Conservation (phyloP, 495 filamentous ascomycete species). For the Clohesyomyces aquaticus region DNA sequence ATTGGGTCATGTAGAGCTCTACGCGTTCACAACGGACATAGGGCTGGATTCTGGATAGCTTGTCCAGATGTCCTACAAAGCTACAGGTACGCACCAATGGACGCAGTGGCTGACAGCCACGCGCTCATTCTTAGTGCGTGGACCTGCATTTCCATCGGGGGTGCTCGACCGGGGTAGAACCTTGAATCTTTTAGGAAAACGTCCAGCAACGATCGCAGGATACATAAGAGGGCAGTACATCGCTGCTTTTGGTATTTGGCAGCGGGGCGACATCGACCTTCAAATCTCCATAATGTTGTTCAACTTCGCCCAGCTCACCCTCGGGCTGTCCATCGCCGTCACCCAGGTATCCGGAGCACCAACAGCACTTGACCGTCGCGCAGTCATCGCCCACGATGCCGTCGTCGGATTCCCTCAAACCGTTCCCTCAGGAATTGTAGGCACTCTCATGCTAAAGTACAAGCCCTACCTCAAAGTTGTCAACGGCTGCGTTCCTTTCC, state of each 20-base stretch:
- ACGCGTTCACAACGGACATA: neutral
- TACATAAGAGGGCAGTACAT: too few relatives aligned
- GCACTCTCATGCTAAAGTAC: conserved; percentile 54
- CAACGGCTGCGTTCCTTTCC: conserved; percentile 61
- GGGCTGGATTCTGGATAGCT: neutral
- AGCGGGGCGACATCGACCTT: neutral
- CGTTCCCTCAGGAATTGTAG: conserved; percentile 50
- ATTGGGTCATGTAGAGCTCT: neutral
- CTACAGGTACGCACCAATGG: too few relatives aligned
- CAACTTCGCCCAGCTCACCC: conserved; percentile 7
- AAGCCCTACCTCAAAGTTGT: conserved; percentile 56
- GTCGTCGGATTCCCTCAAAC: conserved; percentile 56
- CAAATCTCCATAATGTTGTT: conserved; percentile 3
- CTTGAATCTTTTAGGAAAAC: too few relatives aligned
- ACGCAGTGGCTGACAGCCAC: neutral
- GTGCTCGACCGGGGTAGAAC: too few relatives aligned
- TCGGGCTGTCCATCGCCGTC: conserved; percentile 7
- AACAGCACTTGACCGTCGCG: conserved; percentile 39
- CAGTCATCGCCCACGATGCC: conserved; percentile 49
- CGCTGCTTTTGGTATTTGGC: too few relatives aligned
- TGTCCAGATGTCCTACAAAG: too few relatives aligned
- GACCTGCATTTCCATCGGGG: neutral
- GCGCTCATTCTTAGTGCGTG: neutral
- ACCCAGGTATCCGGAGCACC: conserved; percentile 13
- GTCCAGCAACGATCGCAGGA: too few relatives aligned